These are phyloP conservation scores for Dentipellis sp. DNA, from an alignment of 768 basidiomycete genomes.

Conservation along the genomic window DNA sequence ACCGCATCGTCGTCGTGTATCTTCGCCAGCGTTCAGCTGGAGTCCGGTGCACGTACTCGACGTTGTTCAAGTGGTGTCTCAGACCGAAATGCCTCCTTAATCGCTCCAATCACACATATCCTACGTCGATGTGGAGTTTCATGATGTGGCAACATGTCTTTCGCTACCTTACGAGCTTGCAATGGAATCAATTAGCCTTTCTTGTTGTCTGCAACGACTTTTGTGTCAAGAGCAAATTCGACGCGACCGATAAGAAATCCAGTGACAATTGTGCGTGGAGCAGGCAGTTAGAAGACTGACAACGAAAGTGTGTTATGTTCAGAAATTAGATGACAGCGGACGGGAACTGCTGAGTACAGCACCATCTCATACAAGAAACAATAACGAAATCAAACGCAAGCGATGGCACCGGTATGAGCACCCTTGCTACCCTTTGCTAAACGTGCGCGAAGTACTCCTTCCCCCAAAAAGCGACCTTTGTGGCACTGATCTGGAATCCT, in stretches of 20 bases:
- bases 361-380: too few species aligned
- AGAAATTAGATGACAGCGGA: too few species aligned
- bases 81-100: constrained; percentile 62
- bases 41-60: constrained; percentile 34
- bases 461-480: background rate
- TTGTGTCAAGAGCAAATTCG: too few species aligned
- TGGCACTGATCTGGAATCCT: constrained; percentile 1
- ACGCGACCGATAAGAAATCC: too few species aligned
- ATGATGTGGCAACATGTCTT: constrained; percentile 62
- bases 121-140: constrained; percentile 78
- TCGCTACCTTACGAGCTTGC: background rate
- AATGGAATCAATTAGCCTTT: too few species aligned
- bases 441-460: background rate
- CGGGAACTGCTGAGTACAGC: too few species aligned
- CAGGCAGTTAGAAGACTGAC: too few species aligned
- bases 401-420: too few species aligned
- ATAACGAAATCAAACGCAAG: too few species aligned
- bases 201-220: too few species aligned
- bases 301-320: too few species aligned
- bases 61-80: constrained; percentile 34
- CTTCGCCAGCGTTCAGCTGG: constrained; percentile 54
- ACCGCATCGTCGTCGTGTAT: constrained; percentile 37
- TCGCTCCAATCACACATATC: constrained; percentile 66
- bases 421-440: background rate
- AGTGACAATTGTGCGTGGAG: too few species aligned